Evolutionary conservation across 2,329 filamentous ascomycete genomes (phyloP), one percentile per base, ranked within the genome.

Genomic region (Pseudonectria buxi): DNA sequence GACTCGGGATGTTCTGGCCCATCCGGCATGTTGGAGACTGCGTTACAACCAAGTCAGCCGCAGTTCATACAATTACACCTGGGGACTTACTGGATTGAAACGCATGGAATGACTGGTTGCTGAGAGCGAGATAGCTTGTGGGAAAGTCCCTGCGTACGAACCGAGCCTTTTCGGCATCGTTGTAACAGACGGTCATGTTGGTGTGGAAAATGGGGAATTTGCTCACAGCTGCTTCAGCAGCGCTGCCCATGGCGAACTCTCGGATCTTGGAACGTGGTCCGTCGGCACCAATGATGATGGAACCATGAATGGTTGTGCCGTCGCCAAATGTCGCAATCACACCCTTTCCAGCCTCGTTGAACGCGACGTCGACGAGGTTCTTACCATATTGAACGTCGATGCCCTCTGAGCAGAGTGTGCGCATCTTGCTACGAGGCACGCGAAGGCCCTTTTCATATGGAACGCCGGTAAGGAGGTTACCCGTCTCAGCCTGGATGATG

Each of bases 171-270:
- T 47, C 43, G 5, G 44, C 44, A 22, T 49, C 45, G 3, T 44
- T 24, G 29, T 37, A 49, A 30, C 46, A 49, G 18, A 49, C 46
- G 0, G 45, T 49, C 46, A 49, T 49, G 34, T 49, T 49, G 9
- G 46, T 49, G 9, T 49, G 46, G 37, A 49, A 49, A 24, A 49
- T 49, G 30, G 46, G 46, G 13, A 49, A 49, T 29, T 43, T 49
- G 36, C 40, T 46, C 12, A 47, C 43, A 6, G 46, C 38, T 1
- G 46, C 46, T 7, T 49, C 45, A 1, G 26, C 33, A 10, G 36
- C 33, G 4, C 37, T 41, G 10, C 43, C 46, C 27, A 49, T 43
- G 10, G 45, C 45, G 26, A 49, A 39, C 30, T 49, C 44, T 24
- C 46, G 39, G 9, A 43, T 40, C 16, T 36, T 49, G 29, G 46